Conservation (phyloP, 352 stramenopile genomes). For the Phytopythium delawarense region DNA sequence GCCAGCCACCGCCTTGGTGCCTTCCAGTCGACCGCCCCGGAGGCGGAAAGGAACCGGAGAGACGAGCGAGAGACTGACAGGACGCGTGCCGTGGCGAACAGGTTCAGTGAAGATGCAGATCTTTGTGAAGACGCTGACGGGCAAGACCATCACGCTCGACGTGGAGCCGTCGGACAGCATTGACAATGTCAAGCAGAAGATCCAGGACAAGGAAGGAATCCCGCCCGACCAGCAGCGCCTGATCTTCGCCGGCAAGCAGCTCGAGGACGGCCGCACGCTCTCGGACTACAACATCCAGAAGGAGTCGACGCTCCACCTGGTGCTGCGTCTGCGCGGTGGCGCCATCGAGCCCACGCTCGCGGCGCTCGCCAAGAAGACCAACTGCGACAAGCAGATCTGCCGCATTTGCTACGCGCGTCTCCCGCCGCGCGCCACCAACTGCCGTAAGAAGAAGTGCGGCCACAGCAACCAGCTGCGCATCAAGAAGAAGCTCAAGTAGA, state of each 20-base stretch:
- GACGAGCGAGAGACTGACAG: slow-evolving; percentile 10
- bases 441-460: slow-evolving; percentile 99
- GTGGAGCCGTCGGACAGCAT: slow-evolving; percentile 97
- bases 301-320: slow-evolving; percentile 96
- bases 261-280: slow-evolving; percentile 94
- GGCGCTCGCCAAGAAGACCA: slow-evolving; percentile 98
- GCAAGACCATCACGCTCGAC: slow-evolving; percentile 97
- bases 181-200: slow-evolving; percentile 99
- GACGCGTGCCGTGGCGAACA: slow-evolving; percentile 8
- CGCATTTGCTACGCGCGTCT: slow-evolving; percentile 99
- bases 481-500: slow-evolving; percentile 99
- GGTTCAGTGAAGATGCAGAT: slow-evolving; percentile 89
- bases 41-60: no score
- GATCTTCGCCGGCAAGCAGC: slow-evolving; percentile 99
- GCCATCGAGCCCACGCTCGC: slow-evolving; percentile 96
- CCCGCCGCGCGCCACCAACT: slow-evolving; percentile 98
- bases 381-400: slow-evolving; percentile 99
- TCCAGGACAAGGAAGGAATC: slow-evolving; percentile 99
- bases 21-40: background rate
- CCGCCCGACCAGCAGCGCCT: slow-evolving; percentile 99
- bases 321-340: slow-evolving; percentile 92
- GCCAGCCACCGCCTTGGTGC: background rate
- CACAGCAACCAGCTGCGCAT: slow-evolving; percentile 99
- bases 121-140: slow-evolving; percentile 98
- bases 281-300: slow-evolving; percentile 96